These are phyloP conservation scores for Amphichorda felina DNA, from an alignment of 2,329 filamentous ascomycete genomes.

Conservation along the genomic window DNA sequence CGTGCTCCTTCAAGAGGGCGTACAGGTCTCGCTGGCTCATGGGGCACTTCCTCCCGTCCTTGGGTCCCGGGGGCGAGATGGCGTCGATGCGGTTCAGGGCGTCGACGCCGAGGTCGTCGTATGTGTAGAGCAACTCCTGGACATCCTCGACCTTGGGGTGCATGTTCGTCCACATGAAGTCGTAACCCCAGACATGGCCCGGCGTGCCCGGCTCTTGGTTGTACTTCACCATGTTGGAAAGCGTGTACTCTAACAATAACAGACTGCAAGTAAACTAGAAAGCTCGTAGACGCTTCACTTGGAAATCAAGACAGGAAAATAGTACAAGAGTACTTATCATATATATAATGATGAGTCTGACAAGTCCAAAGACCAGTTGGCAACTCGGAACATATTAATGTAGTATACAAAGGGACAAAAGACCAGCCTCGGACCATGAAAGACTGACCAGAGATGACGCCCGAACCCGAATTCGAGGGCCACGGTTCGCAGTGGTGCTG, in stretches of 20 bases:
- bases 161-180: constrained; percentile 55
- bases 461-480: too few species aligned
- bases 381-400: too few species aligned
- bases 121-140: constrained; percentile 48
- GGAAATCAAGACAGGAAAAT: too few species aligned
- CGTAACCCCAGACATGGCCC: constrained; percentile 23
- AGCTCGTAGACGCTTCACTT: too few species aligned
- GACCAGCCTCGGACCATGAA: too few species aligned
- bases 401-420: too few species aligned
- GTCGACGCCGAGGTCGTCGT: constrained; percentile 57
- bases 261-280: not conserved
- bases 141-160: constrained; percentile 51
- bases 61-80: constrained; percentile 28
- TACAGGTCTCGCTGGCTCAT: constrained; percentile 45
- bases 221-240: constrained; percentile 15
- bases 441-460: too few species aligned
- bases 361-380: too few species aligned
- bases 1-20: constrained; percentile 46
- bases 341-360: too few species aligned
- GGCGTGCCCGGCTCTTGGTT: constrained; percentile 1
- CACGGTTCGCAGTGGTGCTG: too few species aligned
- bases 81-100: constrained; percentile 52
- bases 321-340: too few species aligned
- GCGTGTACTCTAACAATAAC: not conserved
- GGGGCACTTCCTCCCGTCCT: constrained; percentile 3